phyloP scores from a whole-genome alignment of 2,329 filamentous ascomycete species.

The Sclerotinia sclerotiorum region DNA sequence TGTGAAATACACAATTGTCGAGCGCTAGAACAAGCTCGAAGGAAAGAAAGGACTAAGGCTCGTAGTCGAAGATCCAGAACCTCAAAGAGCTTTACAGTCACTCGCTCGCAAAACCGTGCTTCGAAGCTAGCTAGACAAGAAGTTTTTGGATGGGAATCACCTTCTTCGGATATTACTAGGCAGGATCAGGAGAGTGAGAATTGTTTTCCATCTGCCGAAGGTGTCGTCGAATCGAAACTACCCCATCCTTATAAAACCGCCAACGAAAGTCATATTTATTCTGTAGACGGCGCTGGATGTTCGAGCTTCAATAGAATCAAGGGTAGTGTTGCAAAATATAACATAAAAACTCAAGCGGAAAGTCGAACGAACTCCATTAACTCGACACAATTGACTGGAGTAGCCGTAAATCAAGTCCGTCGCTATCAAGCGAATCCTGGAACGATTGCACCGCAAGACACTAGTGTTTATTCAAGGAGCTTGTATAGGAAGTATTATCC shows the following conservation, averaged over 20 bases:
- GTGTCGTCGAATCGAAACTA: not conserved
- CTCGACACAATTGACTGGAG: not conserved
- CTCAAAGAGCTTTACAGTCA: constrained; percentile 19
- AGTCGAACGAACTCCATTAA: not conserved
- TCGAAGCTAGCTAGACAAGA: constrained; percentile 29
- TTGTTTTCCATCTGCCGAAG: not conserved
- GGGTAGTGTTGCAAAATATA: constrained; percentile 12
- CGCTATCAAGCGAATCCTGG: constrained; percentile 26
- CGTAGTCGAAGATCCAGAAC: constrained; percentile 26
- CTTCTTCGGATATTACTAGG: constrained; percentile 1
- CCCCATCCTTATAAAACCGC: not conserved
- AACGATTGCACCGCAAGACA: not conserved
- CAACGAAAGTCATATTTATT: constrained; percentile 5
- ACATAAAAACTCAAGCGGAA: not conserved
- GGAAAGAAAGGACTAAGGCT: constrained; percentile 27
- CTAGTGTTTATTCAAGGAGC: constrained; percentile 31
- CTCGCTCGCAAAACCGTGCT: constrained; percentile 28
- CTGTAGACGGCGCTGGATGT: constrained; percentile 30
- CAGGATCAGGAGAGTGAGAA: not conserved
- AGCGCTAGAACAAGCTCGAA: constrained; percentile 27
- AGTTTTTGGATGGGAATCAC: constrained; percentile 32
- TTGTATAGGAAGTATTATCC: constrained; percentile 23
- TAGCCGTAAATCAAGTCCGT: constrained; percentile 27
- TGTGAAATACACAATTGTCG: constrained; percentile 25
- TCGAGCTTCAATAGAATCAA: constrained; percentile 25